phyloP scores from a whole-genome alignment of 129 eudicot species.

The Tanacetum coccineum region DNA sequence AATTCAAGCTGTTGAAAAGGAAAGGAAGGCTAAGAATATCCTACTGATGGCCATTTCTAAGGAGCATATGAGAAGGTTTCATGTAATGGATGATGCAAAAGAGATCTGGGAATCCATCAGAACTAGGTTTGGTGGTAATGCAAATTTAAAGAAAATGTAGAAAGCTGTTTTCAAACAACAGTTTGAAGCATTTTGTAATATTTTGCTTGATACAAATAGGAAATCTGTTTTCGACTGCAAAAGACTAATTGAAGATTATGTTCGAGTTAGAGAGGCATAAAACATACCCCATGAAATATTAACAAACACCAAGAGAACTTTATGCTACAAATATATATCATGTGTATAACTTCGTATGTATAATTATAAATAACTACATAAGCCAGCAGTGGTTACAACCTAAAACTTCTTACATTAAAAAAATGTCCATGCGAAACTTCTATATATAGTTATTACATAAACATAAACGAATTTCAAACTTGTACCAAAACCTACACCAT shows the following conservation, averaged over 20 bases:
- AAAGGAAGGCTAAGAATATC: too few species aligned
- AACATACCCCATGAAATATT: neutral
- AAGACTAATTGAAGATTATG: neutral
- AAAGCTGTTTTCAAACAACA: too few species aligned
- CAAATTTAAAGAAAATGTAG: too few species aligned
- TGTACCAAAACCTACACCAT: conserved; percentile 5
- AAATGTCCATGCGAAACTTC: conserved; percentile 9
- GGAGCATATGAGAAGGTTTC: too few species aligned
- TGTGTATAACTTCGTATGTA: neutral
- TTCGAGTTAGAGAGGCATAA: neutral
- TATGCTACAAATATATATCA: conserved; percentile 11
- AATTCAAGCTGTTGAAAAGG: too few species aligned
- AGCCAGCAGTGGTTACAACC: conserved; percentile 18
- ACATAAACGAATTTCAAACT: conserved; percentile 12
- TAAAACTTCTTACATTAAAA: conserved; percentile 7
- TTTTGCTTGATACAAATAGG: too few species aligned
- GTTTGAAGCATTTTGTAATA: too few species aligned
- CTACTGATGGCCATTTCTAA: too few species aligned
- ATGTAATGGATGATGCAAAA: too few species aligned
- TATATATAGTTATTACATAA: conserved; percentile 25
- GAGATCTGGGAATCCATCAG: too few species aligned
- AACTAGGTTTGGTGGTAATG: too few species aligned
- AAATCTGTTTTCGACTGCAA: neutral
- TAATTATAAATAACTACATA: conserved; percentile 6
- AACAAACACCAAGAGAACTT: neutral